Base-by-base conservation (phyloP, 1,284 basidiomycete species). In the Sutorius eximius region DNA sequence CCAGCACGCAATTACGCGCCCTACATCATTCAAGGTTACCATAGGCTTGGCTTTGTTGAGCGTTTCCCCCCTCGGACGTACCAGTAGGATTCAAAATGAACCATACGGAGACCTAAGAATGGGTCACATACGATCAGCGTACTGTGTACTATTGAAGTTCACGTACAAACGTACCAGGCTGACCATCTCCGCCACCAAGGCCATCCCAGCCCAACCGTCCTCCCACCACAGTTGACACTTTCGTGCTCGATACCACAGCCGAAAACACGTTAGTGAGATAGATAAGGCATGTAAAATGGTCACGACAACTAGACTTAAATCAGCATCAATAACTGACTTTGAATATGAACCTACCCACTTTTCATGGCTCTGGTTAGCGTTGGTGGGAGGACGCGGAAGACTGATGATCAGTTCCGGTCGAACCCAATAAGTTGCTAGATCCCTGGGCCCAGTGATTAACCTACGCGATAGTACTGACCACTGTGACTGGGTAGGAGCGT, bases 1-100 rank as follows among this genome's bases (percentile, higher is more conserved):
- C 57, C 51, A 53, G 46, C 52, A 41, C 24, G 56, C 51, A 16
- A 58, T 52, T 38, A 50, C 34, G 16, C 45, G 57, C 20, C 41
- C 46, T 16, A 18, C 12, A 24, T 42, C 37, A 42, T 27, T 32
- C 36, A 29, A 34, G 16, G 16, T 43, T 43, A 27, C 27, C 16
- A 43, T 27, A 27, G 10, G 27, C n/a, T n/a, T 4, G 2, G 10
- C 10, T 38, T 10, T 20, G 18, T 20, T 38, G n/a, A 20, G 11
- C 12, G n/a, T 38, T 37, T 6, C 36, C 16, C n/a, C n/a, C n/a
- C 18, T 18, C n/a, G 36, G n/a, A 38, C 36, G 36, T 38, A 38
- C 36, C 36, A 18, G 36, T 38, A 38, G 36, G 36, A 11, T 38
- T 38, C 10, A 18, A 5, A 18, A 38, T 18, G 18, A 38, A 38